Evolutionary conservation across 805 yeast species (phyloP), one percentile per base, ranked within the genome.

Genomic region (Phaffomyces antillensis): DNA sequence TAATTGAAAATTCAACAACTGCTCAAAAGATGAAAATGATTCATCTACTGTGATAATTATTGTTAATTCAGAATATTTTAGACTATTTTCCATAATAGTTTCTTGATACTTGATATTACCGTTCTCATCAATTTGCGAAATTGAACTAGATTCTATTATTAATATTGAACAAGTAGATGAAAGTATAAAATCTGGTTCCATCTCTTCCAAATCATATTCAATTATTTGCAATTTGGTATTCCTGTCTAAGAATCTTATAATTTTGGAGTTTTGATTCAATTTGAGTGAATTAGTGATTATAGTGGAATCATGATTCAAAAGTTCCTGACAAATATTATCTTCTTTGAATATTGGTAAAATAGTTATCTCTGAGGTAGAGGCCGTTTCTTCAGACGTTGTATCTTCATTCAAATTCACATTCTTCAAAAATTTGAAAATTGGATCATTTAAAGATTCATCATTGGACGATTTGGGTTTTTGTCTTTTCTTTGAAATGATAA

Each of bases 171-270:
- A 43, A 1, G 28, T 37, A 4, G 53, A 13, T 0, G 52, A 44
- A 9, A 54, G 31, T 11, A 55, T 25, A 15, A 54, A 45, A 32
- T 54, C 59, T 18, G 48, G 53, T 25, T 51, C 52, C 7, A 23
- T 18, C 4, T 40, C 43, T 3, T 35, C 45, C 28, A 55, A 18
- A 1, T 54, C 59, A 16, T 44, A 41, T 31, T 56, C 60, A 34
- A 46, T 18, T 3, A 53, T 40, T 4, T 42, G 35, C 2, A 56
- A 30, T 5, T 12, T 5, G 28, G 20, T 20, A 9, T 9, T 3
- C 20, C 18, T 30, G 37, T 46, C 35, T 9, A 40, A 15, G 17
- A 18, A 2, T 23, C 37, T 45, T 34, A 45, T 33, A 7, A 44
- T 6, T 11, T 39, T 24, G 13, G 39, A 25, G 33, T 44, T 28